phyloP scores from a whole-genome alignment of 1,284 basidiomycete genomes.

The Ustilago cynodontis region DNA sequence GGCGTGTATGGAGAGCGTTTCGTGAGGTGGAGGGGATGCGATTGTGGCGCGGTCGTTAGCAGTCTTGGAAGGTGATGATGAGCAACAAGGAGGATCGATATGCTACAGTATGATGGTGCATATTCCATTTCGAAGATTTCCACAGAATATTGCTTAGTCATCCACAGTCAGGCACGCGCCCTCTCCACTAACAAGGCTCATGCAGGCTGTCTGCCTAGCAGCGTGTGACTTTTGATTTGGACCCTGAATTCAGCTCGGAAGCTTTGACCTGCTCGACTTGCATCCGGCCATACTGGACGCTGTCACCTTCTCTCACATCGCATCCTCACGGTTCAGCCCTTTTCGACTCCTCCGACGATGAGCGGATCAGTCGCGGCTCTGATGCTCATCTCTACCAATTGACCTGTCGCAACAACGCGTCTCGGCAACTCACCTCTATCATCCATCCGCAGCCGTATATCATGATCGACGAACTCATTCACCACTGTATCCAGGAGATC shows the following conservation, averaged over 20 bases:
- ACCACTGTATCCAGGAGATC: conserved; percentile 80
- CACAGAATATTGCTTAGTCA: conserved; percentile 11
- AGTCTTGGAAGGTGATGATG: not conserved
- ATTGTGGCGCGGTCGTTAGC: not conserved
- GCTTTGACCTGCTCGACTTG: not conserved
- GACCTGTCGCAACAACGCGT: not conserved
- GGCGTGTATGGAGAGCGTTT: not conserved
- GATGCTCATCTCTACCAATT: not conserved
- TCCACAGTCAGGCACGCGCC: conserved; percentile 6
- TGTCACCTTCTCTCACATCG: conserved; percentile 1
- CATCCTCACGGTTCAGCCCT: not conserved
- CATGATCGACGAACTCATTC: conserved; percentile 80
- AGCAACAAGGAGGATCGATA: not conserved
- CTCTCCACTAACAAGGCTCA: not conserved
- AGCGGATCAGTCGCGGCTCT: not conserved
- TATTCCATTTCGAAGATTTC: conserved; percentile 8
- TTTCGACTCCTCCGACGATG: not conserved
- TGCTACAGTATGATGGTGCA: not conserved
- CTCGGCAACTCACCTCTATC: not conserved
- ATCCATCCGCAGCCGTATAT: conserved; percentile 1
- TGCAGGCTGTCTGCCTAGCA: not conserved
- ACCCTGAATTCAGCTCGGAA: conserved; percentile 13
- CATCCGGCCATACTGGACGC: not conserved
- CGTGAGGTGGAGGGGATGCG: not conserved
- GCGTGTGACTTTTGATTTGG: conserved; percentile 8